These are phyloP conservation scores for Pseudocercospora cruenta DNA, from an alignment of 2,329 filamentous ascomycete species.

Conservation along the genomic window DNA sequence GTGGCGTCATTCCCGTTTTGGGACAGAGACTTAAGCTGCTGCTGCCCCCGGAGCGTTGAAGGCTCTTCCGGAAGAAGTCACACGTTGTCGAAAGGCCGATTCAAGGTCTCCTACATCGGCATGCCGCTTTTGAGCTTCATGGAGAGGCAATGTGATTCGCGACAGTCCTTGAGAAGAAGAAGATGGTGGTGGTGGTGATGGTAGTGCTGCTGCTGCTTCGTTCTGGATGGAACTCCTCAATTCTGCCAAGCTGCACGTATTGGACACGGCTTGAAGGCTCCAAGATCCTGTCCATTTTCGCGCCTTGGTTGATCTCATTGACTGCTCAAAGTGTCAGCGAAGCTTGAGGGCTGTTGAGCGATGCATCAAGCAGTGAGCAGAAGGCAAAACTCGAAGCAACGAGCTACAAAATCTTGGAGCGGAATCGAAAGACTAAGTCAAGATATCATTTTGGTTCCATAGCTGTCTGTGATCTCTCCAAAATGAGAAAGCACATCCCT, in stretches of 20 bases:
- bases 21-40: background rate
- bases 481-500: slow-evolving; percentile 4
- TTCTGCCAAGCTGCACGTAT: background rate
- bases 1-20: slow-evolving; percentile 2
- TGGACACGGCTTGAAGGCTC: no score
- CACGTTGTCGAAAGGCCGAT: background rate
- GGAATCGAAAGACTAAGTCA: background rate
- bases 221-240: background rate
- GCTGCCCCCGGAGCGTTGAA: background rate
- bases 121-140: background rate
- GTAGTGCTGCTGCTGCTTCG: background rate
- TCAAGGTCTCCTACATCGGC: background rate
- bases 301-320: background rate
- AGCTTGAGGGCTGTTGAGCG: background rate
- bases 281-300: background rate
- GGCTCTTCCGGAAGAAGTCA: background rate
- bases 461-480: slow-evolving; percentile 9
- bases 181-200: no score
- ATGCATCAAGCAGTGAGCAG: background rate
- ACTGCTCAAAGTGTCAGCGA: background rate
- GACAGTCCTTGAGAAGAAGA: background rate
- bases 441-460: slow-evolving; percentile 5
- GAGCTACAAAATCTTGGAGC: background rate
- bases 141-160: background rate
- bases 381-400: background rate